Conservation (phyloP, 192 early-diverging fungal genomes). For the Helicostylum pulchrum region DNA sequence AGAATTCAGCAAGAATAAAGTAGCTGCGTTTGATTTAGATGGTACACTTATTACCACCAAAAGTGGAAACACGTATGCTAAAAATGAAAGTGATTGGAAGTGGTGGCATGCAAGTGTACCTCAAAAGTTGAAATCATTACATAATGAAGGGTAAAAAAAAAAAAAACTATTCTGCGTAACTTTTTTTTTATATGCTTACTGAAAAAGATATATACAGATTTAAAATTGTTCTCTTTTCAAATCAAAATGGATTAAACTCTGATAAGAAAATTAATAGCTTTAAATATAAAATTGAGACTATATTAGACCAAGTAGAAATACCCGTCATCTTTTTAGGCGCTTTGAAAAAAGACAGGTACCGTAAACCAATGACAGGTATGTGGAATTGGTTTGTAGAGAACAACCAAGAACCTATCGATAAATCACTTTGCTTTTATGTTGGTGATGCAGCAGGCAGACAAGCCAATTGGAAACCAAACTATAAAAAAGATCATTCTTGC, state of each 20-base stretch:
- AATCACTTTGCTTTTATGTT: constrained; percentile 67
- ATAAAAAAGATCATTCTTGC: constrained; percentile 74
- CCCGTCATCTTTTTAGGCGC: constrained; percentile 76
- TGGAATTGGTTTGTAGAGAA: constrained; percentile 52
- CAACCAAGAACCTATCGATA: neutral
- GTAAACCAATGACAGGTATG: constrained; percentile 75
- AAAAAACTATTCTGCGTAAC: constrained; percentile 35
- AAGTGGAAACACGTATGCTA: constrained; percentile 58
- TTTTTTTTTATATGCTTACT: no score
- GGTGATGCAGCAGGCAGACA: constrained; percentile 93
- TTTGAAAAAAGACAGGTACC: constrained; percentile 59
- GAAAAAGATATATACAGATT: constrained; percentile 39
- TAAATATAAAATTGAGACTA: constrained; percentile 43
- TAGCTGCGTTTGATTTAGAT: constrained; percentile 80
- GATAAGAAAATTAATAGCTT: constrained; percentile 44
- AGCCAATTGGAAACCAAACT: constrained; percentile 56
- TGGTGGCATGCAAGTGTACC: constrained; percentile 64
- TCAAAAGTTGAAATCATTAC: constrained; percentile 52
- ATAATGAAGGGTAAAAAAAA: constrained; percentile 56
- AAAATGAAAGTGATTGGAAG: constrained; percentile 77
- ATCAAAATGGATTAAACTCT: constrained; percentile 62
- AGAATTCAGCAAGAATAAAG: constrained; percentile 24
- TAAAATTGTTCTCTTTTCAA: constrained; percentile 74
- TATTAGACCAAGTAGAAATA: constrained; percentile 36
- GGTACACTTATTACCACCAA: constrained; percentile 68